phyloP scores from a whole-genome alignment of 1,139 yeast genomes.

The Yamadazyma dendronema region DNA sequence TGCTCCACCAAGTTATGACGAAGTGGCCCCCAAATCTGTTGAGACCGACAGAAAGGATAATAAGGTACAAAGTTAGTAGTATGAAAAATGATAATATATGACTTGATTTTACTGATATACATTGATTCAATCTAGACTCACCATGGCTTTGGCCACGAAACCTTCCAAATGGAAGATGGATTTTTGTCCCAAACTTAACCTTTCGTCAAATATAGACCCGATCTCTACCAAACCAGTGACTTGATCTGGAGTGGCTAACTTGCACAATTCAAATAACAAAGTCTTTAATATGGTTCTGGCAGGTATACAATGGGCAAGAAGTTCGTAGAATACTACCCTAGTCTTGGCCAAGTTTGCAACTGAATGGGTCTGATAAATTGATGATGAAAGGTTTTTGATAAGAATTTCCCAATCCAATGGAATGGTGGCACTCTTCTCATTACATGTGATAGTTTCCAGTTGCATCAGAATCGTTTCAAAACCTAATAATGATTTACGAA shows the following conservation, averaged over 20 bases:
- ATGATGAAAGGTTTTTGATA: slow-evolving; percentile 60
- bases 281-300: slow-evolving; percentile 73
- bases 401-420: slow-evolving; percentile 88
- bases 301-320: slow-evolving; percentile 91
- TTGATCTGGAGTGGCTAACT: slow-evolving; percentile 29
- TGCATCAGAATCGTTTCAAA: slow-evolving; percentile 85
- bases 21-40: slow-evolving; percentile 10
- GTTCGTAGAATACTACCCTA: slow-evolving; percentile 76
- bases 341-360: slow-evolving; percentile 74
- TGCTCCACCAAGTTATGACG: slow-evolving; percentile 16
- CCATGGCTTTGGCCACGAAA: slow-evolving; percentile 85
- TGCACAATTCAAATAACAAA: slow-evolving; percentile 57
- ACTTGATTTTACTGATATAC: not conserved
- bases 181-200: slow-evolving; percentile 82
- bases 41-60: slow-evolving; percentile 19
- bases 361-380: slow-evolving; percentile 57
- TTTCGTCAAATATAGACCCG: slow-evolving; percentile 80
- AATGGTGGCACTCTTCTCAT: slow-evolving; percentile 32
- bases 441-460: slow-evolving; percentile 46
- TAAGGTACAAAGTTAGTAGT: slow-evolving; percentile 29
- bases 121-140: slow-evolving; percentile 31
- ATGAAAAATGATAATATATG: too few species aligned
- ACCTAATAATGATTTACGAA: slow-evolving; percentile 74
- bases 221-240: slow-evolving; percentile 58
- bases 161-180: slow-evolving; percentile 95